Base-by-base conservation (phyloP, 148 eudicot genomes). In the Euryodendron excelsum region DNA sequence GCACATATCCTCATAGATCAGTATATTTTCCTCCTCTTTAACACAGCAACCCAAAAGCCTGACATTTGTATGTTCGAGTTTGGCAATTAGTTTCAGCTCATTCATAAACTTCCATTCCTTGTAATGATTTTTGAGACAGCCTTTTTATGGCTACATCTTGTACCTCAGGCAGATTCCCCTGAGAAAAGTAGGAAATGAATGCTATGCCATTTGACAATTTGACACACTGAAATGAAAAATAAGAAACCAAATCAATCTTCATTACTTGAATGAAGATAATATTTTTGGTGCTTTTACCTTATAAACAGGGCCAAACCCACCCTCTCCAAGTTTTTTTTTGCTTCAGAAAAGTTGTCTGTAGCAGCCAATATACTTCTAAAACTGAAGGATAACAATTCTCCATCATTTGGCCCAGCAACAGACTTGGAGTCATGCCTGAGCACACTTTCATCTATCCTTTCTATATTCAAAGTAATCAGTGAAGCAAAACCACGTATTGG, bases 1-100 rank as follows among this genome's bases (percentile, higher is more conserved):
- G 3, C 63, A 25, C 79, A 77, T 77, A 31, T 52, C 66, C 58
- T 77, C 73, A 15, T 77, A 77, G 20, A 77, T 30, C 50, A 77
- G 58, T 9, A 67, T 66, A n/a, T 67, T 67, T 66, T 77, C 79
- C 8, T 77, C 44, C 21, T 52, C 79, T 25, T 34, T 34, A 30
- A 66, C 65, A 62, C 79, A 75, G 25, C 62, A 75, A 18, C 78
- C 78, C 39, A 75, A 11, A 20, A 75, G 68, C 34, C 77, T 74
- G 25, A 77, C 79, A n/a, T 23, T n/a, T 25, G 2, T 9, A 25
- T n/a, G 1, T 23, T 59, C 25, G n/a, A 39, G 44, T 39, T 39
- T 39, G 44, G 44, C 44, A 39, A 39, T 39, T 4, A 39, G 44
- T 39, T 39, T 39, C 44, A 39, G 7, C 44, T 39, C 44, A 39